Conservation (phyloP, 2,329 filamentous ascomycete genomes). For the Podosphaera fusca region DNA sequence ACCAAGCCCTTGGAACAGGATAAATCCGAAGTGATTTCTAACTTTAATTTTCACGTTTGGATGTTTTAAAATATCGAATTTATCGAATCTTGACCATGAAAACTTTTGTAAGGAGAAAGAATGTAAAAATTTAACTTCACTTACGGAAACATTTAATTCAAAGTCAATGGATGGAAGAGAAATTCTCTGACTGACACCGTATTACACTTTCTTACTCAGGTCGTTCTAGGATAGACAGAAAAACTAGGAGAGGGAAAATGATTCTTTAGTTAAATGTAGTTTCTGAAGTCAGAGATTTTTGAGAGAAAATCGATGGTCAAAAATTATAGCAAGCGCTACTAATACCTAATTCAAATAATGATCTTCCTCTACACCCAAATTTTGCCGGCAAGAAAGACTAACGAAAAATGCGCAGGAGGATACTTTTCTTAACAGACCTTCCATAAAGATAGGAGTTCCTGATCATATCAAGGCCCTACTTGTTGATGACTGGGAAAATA, state of each 20-base stretch:
- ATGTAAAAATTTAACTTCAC: not conserved
- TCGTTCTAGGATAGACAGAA: not conserved
- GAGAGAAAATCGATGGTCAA: not conserved
- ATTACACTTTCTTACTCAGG: not conserved
- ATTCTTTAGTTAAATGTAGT: not conserved
- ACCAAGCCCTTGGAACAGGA: no score
- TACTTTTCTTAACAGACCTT: conserved; percentile 58
- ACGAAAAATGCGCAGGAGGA: conserved; percentile 44
- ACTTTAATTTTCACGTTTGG: no score
- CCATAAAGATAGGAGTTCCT: conserved; percentile 66
- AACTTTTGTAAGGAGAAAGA: not conserved
- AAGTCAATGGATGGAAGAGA: not conserved
- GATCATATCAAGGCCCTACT: conserved; percentile 79
- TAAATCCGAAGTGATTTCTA: no score
- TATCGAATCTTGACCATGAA: no score
- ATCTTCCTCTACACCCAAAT: not conserved
- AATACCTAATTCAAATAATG: no score
- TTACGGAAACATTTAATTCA: not conserved
- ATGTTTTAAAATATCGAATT: no score
- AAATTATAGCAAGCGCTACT: not conserved
- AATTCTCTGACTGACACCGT: not conserved
- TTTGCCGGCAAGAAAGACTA: not conserved
- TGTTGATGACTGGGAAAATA: conserved; percentile 96
- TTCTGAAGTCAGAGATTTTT: not conserved
- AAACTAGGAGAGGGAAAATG: not conserved